phyloP scores from a whole-genome alignment of 1,284 basidiomycete species.

The Pascua sp. region DNA sequence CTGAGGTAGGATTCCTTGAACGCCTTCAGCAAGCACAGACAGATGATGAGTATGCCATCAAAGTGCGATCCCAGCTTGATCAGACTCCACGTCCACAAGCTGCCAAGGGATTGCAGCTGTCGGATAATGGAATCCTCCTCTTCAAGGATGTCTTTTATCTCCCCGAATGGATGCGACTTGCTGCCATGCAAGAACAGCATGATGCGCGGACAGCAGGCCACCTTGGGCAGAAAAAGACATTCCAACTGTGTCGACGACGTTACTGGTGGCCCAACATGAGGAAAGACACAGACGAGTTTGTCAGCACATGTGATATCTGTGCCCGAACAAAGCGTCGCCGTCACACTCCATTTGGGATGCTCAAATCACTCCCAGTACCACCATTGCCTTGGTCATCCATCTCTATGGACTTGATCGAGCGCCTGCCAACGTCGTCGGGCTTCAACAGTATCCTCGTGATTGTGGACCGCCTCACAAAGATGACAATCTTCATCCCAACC shows the following conservation, averaged over 20 bases:
- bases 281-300: constrained; percentile 23
- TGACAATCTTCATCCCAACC: background rate
- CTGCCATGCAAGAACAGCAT: constrained; percentile 18
- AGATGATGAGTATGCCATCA: no score
- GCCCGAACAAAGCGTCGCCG: constrained; percentile 36
- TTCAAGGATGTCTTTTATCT: background rate
- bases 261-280: constrained; percentile 35
- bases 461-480: constrained; percentile 46
- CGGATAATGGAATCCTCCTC: no score
- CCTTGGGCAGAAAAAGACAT: constrained; percentile 49
- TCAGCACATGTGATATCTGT: constrained; percentile 44
- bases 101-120: no score
- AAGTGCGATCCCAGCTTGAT: no score
- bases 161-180: background rate
- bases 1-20: no score
- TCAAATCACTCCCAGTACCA: constrained; percentile 44
- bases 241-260: constrained; percentile 24
- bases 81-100: no score
- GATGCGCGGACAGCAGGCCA: constrained; percentile 47
- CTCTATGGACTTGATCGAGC: constrained; percentile 53
- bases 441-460: constrained; percentile 50
- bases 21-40: no score
- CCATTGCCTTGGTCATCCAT: constrained; percentile 47
- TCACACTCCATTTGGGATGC: constrained; percentile 44
- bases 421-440: constrained; percentile 52